Evolutionary conservation across 164 flowering plant genomes (phyloP).

Genomic region (Chimonanthus salicifolius): DNA sequence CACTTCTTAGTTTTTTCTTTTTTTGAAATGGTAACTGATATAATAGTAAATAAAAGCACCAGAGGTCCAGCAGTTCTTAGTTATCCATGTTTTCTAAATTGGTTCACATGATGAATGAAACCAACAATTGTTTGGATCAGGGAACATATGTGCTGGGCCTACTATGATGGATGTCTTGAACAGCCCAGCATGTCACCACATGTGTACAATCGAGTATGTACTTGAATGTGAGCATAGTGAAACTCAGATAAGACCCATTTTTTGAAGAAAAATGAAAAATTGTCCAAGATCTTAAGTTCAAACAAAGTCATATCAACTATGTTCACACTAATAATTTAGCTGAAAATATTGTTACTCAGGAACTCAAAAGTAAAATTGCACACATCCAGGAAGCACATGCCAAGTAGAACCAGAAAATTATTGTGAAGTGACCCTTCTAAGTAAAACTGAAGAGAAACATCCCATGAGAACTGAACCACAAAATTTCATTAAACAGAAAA

Average conservation of each 20-base stretch:
- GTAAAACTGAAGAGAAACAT: not conserved
- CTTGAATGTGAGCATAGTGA: not conserved
- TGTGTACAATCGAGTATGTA: not conserved
- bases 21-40: not conserved
- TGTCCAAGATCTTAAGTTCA: not conserved
- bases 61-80: not conserved
- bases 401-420: not conserved
- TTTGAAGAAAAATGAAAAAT: not conserved
- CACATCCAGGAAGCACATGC: too few species aligned
- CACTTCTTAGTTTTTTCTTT: not conserved
- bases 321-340: too few species aligned
- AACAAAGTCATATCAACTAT: not conserved
- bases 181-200: not conserved
- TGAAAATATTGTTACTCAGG: too few species aligned
- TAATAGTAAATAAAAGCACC: too few species aligned
- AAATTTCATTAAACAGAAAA: not conserved
- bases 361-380: too few species aligned
- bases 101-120: not conserved
- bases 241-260: not conserved
- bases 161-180: not conserved
- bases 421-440: not conserved
- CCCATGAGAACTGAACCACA: not conserved
- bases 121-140: not conserved
- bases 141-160: not conserved
- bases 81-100: not conserved